Evolutionary conservation across 192 early-diverging fungal genomes (phyloP), one percentile per base, ranked within the genome.

Genomic region (Cetraspora pellucida): DNA sequence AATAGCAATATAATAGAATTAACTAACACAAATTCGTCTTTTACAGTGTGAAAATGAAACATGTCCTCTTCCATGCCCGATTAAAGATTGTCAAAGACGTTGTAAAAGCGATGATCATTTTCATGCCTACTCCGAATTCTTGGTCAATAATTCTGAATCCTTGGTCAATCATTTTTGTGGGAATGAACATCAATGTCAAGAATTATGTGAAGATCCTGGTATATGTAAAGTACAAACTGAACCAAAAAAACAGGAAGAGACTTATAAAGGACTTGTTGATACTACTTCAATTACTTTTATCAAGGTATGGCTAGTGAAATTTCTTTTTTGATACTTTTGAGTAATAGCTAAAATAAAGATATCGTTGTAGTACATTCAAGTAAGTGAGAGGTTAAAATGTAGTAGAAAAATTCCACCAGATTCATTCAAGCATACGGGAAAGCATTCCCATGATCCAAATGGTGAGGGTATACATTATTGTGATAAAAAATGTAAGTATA

Each of bases 101-200:
- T 76, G 74, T 21, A 19, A 76, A 57, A 31, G 47, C 52, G 17
- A 54, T 43, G 50, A 76, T 44, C 74, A 76, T 76, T 66, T 76
- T 54, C 74, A 76, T 63, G 58, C 50, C 0, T 47, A 25, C 46
- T 28, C 54, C 2, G 63, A 30, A 54, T 21, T 31, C 17, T 10
- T 3, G 1, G 63, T 66, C 9, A 25, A 76, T 55, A 61, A 76
- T 76, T 66, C 66, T 37, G 63, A 30, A 54, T 21, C n/a, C 17
- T 10, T 3, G 1, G 63, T 66, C 9, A 25, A 76, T 55, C 74
- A 76, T 76, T 66, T 76, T 37, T 76, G 74, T 19, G 74, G 74
- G 59, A 47, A 75, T 11, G 77, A 74, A 27, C 77, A 78, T 74
- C 77, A 73, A 61, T 78, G 77, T 49, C 30, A 27, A 19, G 27